phyloP scores from a whole-genome alignment of 345 rosid species.

The Limnanthes douglasii region DNA sequence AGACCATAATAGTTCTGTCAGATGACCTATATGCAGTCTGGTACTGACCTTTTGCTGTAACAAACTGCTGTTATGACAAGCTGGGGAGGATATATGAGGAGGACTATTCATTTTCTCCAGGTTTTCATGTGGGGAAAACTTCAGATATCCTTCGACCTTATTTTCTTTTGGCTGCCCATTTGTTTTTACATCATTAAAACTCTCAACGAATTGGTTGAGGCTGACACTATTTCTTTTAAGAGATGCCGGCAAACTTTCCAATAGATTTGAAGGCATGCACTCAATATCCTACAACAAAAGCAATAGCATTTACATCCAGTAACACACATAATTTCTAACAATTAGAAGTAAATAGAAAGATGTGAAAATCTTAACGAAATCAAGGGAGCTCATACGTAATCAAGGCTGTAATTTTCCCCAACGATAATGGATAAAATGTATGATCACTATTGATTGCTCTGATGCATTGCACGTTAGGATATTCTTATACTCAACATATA shows the following conservation, averaged over 20 bases:
- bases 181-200: constrained; percentile 33
- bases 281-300: constrained; percentile 53
- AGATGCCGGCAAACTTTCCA: constrained; percentile 68
- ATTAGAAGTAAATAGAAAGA: too few species aligned
- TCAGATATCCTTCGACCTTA: constrained; percentile 28
- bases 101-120: constrained; percentile 22
- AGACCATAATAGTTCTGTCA: too few species aligned
- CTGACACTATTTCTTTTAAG: constrained; percentile 27
- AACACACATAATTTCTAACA: too few species aligned
- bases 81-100: constrained; percentile 21
- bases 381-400: too few species aligned
- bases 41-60: constrained; percentile 40
- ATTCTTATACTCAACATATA: too few species aligned
- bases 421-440: too few species aligned
- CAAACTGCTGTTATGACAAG: constrained; percentile 17
- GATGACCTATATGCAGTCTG: too few species aligned
- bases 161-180: constrained; percentile 29
- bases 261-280: constrained; percentile 65
- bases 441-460: too few species aligned
- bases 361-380: too few species aligned
- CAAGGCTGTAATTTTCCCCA: too few species aligned
- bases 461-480: too few species aligned
- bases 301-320: too few species aligned
- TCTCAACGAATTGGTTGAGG: constrained; percentile 26
- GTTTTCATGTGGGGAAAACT: constrained; percentile 24